Evolutionary conservation across 257 asterid species (phyloP).

Genomic region (Linderniella brevidens): DNA sequence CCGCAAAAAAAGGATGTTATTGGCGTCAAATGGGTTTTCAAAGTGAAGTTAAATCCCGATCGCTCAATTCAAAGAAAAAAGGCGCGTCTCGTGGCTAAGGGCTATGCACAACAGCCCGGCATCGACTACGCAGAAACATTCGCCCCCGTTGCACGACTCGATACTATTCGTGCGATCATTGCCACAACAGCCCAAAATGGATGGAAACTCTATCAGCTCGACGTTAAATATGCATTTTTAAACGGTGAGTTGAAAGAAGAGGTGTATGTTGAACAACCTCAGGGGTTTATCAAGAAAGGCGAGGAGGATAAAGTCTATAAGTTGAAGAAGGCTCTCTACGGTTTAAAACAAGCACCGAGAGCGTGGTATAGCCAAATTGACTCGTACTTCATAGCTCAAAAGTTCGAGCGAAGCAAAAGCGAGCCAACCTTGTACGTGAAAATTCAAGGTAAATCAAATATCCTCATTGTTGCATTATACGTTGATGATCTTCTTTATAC

Average conservation of each 20-base stretch:
- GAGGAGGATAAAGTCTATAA: neutral
- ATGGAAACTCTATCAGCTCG: neutral
- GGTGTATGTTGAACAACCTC: constrained; percentile 1
- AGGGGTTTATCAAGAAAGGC: neutral
- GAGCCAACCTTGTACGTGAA: constrained; percentile 5
- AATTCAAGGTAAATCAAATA: neutral
- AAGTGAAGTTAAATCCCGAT: neutral
- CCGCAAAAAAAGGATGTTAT: neutral
- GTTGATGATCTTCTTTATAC: constrained; percentile 7
- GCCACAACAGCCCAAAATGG: neutral
- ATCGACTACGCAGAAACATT: neutral
- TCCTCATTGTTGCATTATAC: constrained; percentile 6
- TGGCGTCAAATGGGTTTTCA: constrained; percentile 1
- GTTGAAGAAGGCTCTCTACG: neutral
- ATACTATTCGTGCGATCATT: neutral
- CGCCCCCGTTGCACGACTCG: neutral
- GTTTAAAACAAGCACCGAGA: constrained; percentile 1
- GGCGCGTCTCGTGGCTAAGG: neutral
- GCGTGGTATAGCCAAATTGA: constrained; percentile 2
- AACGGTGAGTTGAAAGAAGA: constrained; percentile 2
- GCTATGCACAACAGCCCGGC: constrained; percentile 3
- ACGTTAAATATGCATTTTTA: neutral
- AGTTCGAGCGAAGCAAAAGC: neutral
- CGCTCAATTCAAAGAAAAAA: neutral
- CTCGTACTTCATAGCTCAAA: neutral